phyloP scores from a whole-genome alignment of 345 rosid genomes.

The Eucalyptus marginata region DNA sequence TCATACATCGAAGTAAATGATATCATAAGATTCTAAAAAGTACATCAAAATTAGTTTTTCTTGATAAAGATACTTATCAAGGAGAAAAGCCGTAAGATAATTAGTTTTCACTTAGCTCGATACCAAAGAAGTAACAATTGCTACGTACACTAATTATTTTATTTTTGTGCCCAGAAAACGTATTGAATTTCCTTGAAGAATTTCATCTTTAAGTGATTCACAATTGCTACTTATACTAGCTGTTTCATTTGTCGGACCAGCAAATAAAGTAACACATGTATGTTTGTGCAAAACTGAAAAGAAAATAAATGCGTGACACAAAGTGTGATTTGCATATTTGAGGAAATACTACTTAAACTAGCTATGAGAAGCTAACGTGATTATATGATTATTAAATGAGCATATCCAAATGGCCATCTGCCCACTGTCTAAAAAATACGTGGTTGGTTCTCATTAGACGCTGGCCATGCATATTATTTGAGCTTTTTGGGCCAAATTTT shows the following conservation, averaged over 20 bases:
- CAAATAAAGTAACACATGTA: neutral
- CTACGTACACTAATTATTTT: neutral
- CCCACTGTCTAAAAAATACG: rapidly evolving
- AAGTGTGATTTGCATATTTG: neutral
- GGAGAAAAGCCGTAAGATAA: neutral
- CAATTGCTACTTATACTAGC: neutral
- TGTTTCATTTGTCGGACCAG: neutral
- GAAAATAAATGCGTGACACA: rapidly evolving
- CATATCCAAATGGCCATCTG: too few species aligned
- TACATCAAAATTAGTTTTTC: too few species aligned
- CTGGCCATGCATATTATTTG: neutral
- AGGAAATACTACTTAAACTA: neutral
- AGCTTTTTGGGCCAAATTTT: neutral
- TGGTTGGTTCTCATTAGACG: neutral
- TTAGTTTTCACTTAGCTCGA: too few species aligned
- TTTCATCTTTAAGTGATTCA: rapidly evolving
- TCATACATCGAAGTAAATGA: rapidly evolving
- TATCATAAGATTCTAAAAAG: rapidly evolving
- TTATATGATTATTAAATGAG: rapidly evolving
- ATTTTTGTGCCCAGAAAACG: too few species aligned
- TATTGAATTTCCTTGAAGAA: too few species aligned
- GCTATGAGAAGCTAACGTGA: rapidly evolving
- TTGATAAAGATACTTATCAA: too few species aligned
- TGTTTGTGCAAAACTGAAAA: neutral
- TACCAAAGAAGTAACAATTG: neutral